A percentile compares a stretch with the other conserved stretches of the same genome.
Conservation (phyloP, 345 rosid genomes). For the Boechera divaricarpa region DNA sequence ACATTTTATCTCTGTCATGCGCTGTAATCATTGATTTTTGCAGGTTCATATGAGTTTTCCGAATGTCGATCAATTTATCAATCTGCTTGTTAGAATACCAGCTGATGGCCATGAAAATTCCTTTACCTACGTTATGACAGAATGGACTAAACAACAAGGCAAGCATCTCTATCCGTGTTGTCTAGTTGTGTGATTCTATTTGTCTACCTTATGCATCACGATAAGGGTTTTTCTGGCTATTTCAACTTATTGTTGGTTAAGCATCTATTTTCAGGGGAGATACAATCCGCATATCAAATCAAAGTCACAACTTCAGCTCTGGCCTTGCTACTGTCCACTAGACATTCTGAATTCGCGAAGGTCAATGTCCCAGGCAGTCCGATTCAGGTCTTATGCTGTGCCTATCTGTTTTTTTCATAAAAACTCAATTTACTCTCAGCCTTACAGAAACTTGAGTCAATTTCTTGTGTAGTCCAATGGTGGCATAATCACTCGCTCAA, state of each 20-base stretch:
- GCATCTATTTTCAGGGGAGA: conserved; percentile 64
- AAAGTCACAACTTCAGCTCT: conserved; percentile 87
- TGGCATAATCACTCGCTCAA: conserved; percentile 92
- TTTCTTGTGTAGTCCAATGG: conserved; percentile 54
- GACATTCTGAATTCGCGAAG: conserved; percentile 71
- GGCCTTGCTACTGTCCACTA: conserved; percentile 76
- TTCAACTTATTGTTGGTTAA: conserved; percentile 29
- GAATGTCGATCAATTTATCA: conserved; percentile 73
- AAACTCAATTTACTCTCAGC: conserved; percentile 16
- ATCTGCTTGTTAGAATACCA: conserved; percentile 72
- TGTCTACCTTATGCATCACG: conserved; percentile 26
- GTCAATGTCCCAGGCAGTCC: conserved; percentile 76
- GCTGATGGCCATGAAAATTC: conserved; percentile 70
- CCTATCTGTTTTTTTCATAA: not conserved
- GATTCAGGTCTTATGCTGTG: conserved; percentile 60
- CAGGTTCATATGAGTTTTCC: conserved; percentile 92
- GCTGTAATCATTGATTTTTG: conserved; percentile 28
- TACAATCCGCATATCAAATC: conserved; percentile 86
- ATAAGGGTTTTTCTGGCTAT: conserved; percentile 7
- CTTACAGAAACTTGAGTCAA: conserved; percentile 26
- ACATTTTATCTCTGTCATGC: not conserved
- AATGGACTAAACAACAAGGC: conserved; percentile 95
- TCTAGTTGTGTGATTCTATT: conserved; percentile 20
- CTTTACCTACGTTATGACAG: conserved; percentile 79
- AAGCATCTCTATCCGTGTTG: conserved; percentile 37